phyloP scores from a whole-genome alignment of 345 rosid genomes.

The Eucalyptus guilfoylei region DNA sequence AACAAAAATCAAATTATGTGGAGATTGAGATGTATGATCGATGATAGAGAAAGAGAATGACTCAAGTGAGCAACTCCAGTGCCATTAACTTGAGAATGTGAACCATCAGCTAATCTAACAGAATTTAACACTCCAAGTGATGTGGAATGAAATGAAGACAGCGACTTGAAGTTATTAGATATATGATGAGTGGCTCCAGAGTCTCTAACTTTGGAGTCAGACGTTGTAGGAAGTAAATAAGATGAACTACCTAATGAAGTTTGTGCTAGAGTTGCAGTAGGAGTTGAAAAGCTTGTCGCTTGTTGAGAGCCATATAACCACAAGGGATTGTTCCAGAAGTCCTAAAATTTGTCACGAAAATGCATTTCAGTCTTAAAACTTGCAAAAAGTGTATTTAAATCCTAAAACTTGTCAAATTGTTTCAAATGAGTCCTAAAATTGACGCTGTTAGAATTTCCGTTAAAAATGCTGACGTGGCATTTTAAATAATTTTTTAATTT shows the following conservation, averaged over 20 bases:
- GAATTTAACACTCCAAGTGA: not conserved
- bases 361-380: too few species aligned
- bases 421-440: too few species aligned
- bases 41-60: not conserved
- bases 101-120: not conserved
- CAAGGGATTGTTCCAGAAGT: too few species aligned
- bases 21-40: not conserved
- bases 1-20: not conserved
- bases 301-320: too few species aligned
- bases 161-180: not conserved
- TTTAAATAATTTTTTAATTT: too few species aligned
- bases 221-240: accelerated
- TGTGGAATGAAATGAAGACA: not conserved
- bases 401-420: too few species aligned
- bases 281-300: not conserved
- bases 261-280: not conserved
- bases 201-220: not conserved
- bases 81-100: not conserved
- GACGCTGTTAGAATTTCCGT: too few species aligned
- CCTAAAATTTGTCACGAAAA: too few species aligned
- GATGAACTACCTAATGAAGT: not conserved
- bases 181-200: not conserved
- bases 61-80: not conserved
- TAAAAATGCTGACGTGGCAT: too few species aligned
- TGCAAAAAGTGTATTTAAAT: too few species aligned